phyloP scores from a whole-genome alignment of 225 moss, liverwort and hornwort species.

The Polytrichum commune region DNA sequence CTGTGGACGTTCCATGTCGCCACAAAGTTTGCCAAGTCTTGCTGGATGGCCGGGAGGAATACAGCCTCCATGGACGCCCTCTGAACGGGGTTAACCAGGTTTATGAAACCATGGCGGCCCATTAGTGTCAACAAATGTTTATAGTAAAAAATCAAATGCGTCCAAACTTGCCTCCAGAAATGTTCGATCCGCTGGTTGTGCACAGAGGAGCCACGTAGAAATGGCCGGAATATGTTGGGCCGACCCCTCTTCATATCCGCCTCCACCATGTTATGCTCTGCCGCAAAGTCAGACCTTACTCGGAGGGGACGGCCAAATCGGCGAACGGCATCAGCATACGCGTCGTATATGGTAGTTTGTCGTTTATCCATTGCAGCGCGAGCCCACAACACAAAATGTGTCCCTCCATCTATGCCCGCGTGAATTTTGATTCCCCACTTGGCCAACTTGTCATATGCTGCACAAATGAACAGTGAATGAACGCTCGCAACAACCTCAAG shows the following conservation, averaged over 20 bases:
- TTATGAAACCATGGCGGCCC: too few relatives aligned
- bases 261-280: background rate
- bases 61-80: too few relatives aligned
- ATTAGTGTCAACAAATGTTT: too few relatives aligned
- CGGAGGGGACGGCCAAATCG: background rate
- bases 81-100: too few relatives aligned
- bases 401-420: background rate
- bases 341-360: background rate
- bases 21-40: too few relatives aligned
- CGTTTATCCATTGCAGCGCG: background rate
- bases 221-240: background rate
- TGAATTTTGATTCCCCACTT: background rate
- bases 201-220: background rate
- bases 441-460: background rate
- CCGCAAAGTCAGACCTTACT: background rate
- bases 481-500: background rate
- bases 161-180: too few relatives aligned
- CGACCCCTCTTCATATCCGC: background rate
- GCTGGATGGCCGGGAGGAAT: too few relatives aligned
- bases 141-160: too few relatives aligned
- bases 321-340: background rate
- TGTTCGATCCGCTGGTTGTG: background rate
- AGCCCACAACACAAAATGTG: background rate
- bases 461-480: background rate
- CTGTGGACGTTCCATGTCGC: too few relatives aligned